phyloP scores from a whole-genome alignment of 2,329 filamentous ascomycete species.

The Aureobasidium sp. region DNA sequence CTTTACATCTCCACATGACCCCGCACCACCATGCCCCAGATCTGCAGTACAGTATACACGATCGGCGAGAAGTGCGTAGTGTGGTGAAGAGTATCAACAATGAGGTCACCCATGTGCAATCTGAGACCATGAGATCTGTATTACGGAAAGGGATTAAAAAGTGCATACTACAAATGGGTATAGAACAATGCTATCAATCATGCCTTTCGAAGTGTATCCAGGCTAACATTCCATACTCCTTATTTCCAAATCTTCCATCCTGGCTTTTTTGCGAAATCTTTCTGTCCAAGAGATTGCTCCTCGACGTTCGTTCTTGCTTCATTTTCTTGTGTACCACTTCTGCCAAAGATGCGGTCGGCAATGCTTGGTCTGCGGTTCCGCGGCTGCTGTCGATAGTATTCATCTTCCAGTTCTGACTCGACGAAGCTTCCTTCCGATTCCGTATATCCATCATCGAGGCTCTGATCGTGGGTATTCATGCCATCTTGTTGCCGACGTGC shows the following conservation, averaged over 20 bases:
- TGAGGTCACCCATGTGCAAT: background rate
- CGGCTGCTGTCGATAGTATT: conserved; percentile 19
- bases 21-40: background rate
- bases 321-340: background rate
- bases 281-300: conserved; percentile 22
- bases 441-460: conserved; percentile 16
- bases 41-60: conserved; percentile 1
- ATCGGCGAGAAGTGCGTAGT: conserved; percentile 10
- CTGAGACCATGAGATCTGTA: background rate
- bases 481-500: background rate
- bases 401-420: conserved; percentile 23
- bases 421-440: conserved; percentile 22
- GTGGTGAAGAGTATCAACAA: background rate
- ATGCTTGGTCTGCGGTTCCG: conserved; percentile 25
- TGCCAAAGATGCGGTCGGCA: conserved; percentile 28
- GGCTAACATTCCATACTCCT: background rate
- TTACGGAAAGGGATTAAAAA: background rate
- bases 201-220: background rate
- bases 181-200: background rate
- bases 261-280: conserved; percentile 29
- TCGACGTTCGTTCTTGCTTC: background rate
- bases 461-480: background rate
- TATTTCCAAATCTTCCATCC: conserved; percentile 33
- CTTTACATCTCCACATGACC: background rate
- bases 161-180: background rate